Base-by-base conservation (phyloP, 2,329 filamentous ascomycete genomes). In the Coleophoma crateriformis region DNA sequence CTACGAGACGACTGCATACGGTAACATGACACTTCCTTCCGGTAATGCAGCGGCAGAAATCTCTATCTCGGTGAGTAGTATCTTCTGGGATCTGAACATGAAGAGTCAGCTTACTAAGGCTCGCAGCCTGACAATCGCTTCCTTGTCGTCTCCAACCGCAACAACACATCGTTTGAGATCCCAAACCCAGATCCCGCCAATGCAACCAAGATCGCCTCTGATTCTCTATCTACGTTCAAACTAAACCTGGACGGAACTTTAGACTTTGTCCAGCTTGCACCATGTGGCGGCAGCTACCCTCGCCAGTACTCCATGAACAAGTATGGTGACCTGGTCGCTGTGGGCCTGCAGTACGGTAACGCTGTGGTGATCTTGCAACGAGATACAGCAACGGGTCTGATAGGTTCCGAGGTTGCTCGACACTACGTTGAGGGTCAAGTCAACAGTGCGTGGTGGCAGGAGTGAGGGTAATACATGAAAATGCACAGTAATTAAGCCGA, bases 111-210 rank as follows among this genome's bases (percentile, higher is more conserved):
- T 27, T 7, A 27, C 27, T 4, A 10, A 27, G 27, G 8, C 27
- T 27, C 27, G 22, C 39, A 82, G 79, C 77, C 79, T 45, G 78
- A 82, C 59, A 70, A 75, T 51, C 77, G 75, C 34, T 87, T 82
- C 70, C 63, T 90, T 46, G 72, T 87, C 56, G 75, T 86, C 39
- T 85, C 84, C 2, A 87, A 86, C 55, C 83, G 88, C 53, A 77
- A 78, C 61, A 84, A 85, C 61, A 71, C 69, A 42, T 67, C 74
- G 17, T 77, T 84, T 62, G 60, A 60, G 14, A 71, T 78, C 49
- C 67, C 71, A 50, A 72, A 73, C 65, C 73, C 71, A 56, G 70
- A 76, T 58, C 49, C 66, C 50, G 52, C 59, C 56, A 70, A 75
- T 61, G 66, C 57, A 54, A 73, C 71, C 8, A 53, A 58, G 12